Conservation (phyloP, 2,329 filamentous ascomycete species). For the Xylariales sp. region DNA sequence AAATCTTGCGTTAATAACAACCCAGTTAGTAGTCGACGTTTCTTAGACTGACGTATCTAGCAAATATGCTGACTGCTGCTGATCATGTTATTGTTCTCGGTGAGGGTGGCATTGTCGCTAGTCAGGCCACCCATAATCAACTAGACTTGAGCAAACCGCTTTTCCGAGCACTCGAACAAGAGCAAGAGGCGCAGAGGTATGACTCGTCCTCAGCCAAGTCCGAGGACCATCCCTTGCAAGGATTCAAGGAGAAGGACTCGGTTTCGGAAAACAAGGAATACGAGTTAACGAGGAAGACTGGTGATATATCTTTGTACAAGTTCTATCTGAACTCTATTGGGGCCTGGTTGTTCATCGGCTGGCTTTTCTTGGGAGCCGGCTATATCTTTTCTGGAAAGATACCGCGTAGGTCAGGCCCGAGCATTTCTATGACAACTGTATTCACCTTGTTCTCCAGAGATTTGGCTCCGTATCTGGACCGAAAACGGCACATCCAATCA, state of each 20-base stretch:
- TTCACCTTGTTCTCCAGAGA: not conserved
- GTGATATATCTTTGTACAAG: not conserved
- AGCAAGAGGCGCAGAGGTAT: not conserved
- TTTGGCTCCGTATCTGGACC: not conserved
- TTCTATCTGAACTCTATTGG: not conserved
- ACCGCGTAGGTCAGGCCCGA: not conserved
- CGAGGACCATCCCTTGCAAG: slow-evolving; percentile 2
- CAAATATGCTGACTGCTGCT: not conserved
- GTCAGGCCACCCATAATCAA: not conserved
- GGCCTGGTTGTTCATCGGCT: not conserved
- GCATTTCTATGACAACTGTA: not conserved
- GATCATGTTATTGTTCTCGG: not conserved
- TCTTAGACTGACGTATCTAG: slow-evolving; percentile 15
- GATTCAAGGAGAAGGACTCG: not conserved
- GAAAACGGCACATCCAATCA: not conserved
- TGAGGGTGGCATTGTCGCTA: not conserved
- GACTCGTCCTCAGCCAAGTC: slow-evolving; percentile 11
- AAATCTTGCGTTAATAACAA: slow-evolving; percentile 15
- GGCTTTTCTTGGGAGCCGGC: not conserved
- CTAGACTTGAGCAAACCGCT: not conserved
- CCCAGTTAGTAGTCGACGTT: slow-evolving; percentile 21
- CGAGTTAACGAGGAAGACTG: not conserved
- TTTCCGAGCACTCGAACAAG: not conserved
- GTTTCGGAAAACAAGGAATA: not conserved
- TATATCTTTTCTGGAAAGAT: not conserved